These are phyloP conservation scores for Murraya koenigii DNA, from an alignment of 345 rosid species.

Conservation along the genomic window DNA sequence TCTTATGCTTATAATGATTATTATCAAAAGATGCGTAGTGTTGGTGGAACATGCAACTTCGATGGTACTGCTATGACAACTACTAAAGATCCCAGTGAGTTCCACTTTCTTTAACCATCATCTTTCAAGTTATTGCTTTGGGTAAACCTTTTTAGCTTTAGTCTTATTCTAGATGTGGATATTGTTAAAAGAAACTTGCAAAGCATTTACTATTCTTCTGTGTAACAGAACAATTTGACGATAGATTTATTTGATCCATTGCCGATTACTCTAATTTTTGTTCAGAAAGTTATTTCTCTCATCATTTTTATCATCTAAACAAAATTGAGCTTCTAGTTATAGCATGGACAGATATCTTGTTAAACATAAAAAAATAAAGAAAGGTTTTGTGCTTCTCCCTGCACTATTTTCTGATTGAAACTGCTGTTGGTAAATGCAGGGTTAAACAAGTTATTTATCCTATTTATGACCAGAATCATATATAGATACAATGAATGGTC, in stretches of 20 bases:
- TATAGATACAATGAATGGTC: not conserved
- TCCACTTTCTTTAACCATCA: constrained; percentile 4
- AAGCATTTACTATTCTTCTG: not conserved
- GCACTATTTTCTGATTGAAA: not conserved
- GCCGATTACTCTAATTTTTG: not conserved
- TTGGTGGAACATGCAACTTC: constrained; percentile 89
- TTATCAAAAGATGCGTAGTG: constrained; percentile 69
- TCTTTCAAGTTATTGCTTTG: constrained; percentile 7
- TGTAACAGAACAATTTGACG: too few relatives aligned
- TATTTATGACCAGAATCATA: not conserved
- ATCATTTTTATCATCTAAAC: not conserved
- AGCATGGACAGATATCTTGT: not conserved
- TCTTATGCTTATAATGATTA: constrained; percentile 92
- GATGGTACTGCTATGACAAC: constrained; percentile 74
- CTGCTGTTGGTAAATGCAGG: not conserved
- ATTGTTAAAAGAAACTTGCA: not conserved
- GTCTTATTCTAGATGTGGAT: not conserved
- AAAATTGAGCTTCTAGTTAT: not conserved
- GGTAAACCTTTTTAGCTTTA: not conserved
- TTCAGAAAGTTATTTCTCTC: not conserved
- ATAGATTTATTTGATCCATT: not conserved
- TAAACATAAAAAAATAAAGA: not conserved
- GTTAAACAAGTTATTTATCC: not conserved
- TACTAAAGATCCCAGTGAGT: constrained; percentile 74
- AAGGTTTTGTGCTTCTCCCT: not conserved